Percentiles rank a stretch among this genome's conserved stretches.
Conservation (phyloP, 345 rosid species). For the Camelina laxa region DNA sequence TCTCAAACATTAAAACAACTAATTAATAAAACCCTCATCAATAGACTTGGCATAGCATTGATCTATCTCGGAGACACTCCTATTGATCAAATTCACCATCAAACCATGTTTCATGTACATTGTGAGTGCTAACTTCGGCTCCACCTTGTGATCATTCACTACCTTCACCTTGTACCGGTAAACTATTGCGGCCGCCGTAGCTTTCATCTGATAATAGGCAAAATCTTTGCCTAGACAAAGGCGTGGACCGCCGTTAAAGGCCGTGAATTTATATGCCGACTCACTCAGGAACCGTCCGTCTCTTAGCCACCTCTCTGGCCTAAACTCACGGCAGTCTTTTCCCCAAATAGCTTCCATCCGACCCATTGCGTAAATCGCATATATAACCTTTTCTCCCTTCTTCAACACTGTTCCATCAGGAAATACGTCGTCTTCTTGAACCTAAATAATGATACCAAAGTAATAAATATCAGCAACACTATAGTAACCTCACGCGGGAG, state of each 20-base stretch:
- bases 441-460: constrained; percentile 45
- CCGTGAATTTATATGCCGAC: constrained; percentile 88
- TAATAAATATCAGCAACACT: neutral
- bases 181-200: constrained; percentile 72
- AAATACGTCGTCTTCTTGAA: constrained; percentile 73
- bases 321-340: constrained; percentile 74
- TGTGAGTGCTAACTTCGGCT: constrained; percentile 77
- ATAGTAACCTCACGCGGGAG: neutral
- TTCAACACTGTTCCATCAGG: constrained; percentile 88
- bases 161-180: constrained; percentile 64
- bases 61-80: constrained; percentile 29
- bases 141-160: constrained; percentile 56
- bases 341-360: constrained; percentile 97
- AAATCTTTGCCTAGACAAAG: constrained; percentile 94
- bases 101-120: constrained; percentile 87
- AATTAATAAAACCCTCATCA: constrained; percentile 3
- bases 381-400: constrained; percentile 86
- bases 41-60: constrained; percentile 29
- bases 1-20: constrained; percentile 29
- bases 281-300: constrained; percentile 80
- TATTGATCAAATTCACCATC: constrained; percentile 40
- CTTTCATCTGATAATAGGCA: constrained; percentile 93
- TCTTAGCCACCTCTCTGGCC: constrained; percentile 92
- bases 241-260: constrained; percentile 95
- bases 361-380: constrained; percentile 93